Evolutionary conservation across 305 asterid species (phyloP).

Genomic region (Petunia hybrid): DNA sequence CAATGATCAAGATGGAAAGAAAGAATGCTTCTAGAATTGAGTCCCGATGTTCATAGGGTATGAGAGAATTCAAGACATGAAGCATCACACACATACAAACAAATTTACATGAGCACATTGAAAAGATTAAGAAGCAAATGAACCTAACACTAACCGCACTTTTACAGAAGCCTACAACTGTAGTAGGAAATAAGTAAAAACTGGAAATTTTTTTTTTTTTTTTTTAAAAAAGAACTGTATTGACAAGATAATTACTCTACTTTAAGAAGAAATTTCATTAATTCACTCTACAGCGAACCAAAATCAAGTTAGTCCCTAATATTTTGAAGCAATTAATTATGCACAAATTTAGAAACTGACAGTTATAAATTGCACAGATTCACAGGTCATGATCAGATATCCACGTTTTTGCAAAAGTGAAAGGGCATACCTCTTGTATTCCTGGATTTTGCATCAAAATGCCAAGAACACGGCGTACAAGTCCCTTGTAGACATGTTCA

Average conservation of each 20-base stretch:
- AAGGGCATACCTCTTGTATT: constrained; percentile 73
- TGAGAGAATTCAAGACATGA: not conserved
- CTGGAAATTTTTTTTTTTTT: no score
- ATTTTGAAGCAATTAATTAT: constrained; percentile 23
- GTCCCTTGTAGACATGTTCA: constrained; percentile 84
- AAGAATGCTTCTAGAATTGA: constrained; percentile 10
- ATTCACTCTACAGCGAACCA: constrained; percentile 6
- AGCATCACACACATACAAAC: not conserved
- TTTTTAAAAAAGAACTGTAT: not conserved
- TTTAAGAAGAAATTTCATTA: constrained; percentile 3
- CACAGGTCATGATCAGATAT: constrained; percentile 4
- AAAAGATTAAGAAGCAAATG: constrained; percentile 23
- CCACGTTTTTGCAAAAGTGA: constrained; percentile 1
- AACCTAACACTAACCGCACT: not conserved
- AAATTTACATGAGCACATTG: not conserved
- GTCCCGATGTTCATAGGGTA: not conserved
- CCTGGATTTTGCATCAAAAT: constrained; percentile 95
- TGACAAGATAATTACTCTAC: constrained; percentile 1
- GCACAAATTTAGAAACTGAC: constrained; percentile 31
- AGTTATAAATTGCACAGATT: constrained; percentile 21
- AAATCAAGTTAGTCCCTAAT: constrained; percentile 2
- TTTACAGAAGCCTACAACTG: not conserved
- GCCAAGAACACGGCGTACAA: constrained; percentile 77
- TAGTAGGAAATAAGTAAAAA: not conserved
- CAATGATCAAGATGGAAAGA: constrained; percentile 22